Evolutionary conservation across 768 basidiomycete genomes (phyloP), one percentile per base, ranked within the genome.

Genomic region (Russula lepida): DNA sequence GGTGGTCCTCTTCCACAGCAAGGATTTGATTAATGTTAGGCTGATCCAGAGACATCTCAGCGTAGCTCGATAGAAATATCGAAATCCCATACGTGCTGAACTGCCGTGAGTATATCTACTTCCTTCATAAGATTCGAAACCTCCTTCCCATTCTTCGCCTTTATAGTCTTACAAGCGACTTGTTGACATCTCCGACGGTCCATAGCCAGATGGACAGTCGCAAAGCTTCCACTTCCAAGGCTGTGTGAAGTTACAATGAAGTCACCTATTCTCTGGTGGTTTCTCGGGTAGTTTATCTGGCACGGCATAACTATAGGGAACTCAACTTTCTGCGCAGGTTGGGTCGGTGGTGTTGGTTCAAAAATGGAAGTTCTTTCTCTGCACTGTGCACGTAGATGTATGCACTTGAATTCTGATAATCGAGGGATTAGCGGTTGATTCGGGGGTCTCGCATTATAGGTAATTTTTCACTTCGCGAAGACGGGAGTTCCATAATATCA

Each of bases 101-200:
- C 74, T 8, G 79, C 80, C 69, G 83, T 83, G 21, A 92, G 73
- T 53, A 92, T 85, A 53, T 79, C 79, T 30, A 89, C 86, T 72
- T 92, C 89, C 67, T 88, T 92, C 83, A 85, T 84, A 23, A 87
- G 80, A 66, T 83, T 79, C 4, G 72, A 76, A 27, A 82, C 70
- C 48, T 88, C 85, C 51, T 78, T 78, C 23, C 80, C 81, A 55
- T 79, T 80, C 70, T 82, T 83, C 1, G 76, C 79, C 65, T 81
- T 82, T 68, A 92, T 87, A 60, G 84, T 89, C 71, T 92, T 92
- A 71, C 89, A 92, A 23, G 90, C 90, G 28, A 89, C 87, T 72
- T 92, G 90, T 47, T 83, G 79, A 65, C 83, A 79, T 49, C 77
- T 81, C 9, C 72, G 70, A 11, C 77, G 80, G 68, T 89, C 87